A percentile compares a stretch with the other conserved stretches of the same genome.
These are phyloP conservation scores for Drechslerella dactyloides DNA, from an alignment of 2,329 filamentous ascomycete genomes.

Conservation along the genomic window DNA sequence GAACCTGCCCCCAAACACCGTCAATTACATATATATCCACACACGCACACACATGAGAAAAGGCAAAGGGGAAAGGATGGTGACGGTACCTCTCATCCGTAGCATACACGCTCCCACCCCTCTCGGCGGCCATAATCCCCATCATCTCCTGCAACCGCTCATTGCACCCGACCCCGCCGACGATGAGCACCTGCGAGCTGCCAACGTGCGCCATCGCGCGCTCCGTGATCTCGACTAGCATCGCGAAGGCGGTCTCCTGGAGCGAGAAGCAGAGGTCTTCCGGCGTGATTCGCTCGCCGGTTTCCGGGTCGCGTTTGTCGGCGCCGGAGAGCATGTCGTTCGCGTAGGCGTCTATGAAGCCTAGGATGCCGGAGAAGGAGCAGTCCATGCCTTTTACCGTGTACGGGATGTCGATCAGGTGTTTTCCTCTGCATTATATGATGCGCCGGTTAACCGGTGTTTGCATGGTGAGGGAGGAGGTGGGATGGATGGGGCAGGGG, in stretches of 20 bases:
- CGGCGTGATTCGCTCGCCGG: conserved; percentile 68
- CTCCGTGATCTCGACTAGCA: conserved; percentile 98
- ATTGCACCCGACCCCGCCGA: conserved; percentile 95
- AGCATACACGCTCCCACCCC: conserved; percentile 88
- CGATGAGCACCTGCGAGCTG: conserved; percentile 85
- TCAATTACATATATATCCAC: neutral
- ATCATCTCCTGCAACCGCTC: conserved; percentile 97
- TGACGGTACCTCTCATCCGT: conserved; percentile 76
- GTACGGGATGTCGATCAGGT: conserved; percentile 87
- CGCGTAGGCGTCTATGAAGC: conserved; percentile 79
- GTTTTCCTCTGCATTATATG: conserved; percentile 59
- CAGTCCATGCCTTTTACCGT: conserved; percentile 99
- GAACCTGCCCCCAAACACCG: conserved; percentile 62
- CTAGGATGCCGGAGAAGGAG: conserved; percentile 90
- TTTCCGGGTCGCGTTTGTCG: conserved; percentile 45
- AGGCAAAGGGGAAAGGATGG: neutral
- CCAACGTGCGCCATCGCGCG: conserved; percentile 98
- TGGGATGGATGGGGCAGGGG: neutral
- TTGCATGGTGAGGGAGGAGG: neutral
- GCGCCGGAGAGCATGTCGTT: conserved; percentile 66
- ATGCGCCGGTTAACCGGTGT: neutral
- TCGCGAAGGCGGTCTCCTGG: conserved; percentile 93
- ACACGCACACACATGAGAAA: no score
- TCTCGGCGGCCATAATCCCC: conserved; percentile 88
- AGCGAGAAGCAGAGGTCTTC: conserved; percentile 91